Evolutionary conservation across 2,329 filamentous ascomycete genomes (phyloP).

Genomic region (Talaromyces sp.): DNA sequence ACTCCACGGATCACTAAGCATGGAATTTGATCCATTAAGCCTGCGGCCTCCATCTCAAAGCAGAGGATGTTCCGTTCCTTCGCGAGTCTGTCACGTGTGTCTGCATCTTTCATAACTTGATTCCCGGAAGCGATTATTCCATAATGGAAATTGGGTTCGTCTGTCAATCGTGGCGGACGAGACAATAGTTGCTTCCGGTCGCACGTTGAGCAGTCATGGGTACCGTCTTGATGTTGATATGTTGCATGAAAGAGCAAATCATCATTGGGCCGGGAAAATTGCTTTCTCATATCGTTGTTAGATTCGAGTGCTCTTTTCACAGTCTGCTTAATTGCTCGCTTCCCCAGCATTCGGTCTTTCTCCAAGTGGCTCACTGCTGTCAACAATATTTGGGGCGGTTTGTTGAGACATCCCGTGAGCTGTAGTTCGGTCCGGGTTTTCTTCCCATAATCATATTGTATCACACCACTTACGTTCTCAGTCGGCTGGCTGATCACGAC

Average conservation of each 20-base stretch:
- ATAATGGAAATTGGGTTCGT: slow-evolving; percentile 14
- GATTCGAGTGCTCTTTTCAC: background rate
- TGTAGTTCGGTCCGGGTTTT: background rate
- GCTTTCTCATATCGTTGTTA: background rate
- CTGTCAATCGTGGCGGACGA: background rate
- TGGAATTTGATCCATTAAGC: slow-evolving; percentile 12
- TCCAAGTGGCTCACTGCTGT: slow-evolving; percentile 4
- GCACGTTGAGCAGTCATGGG: background rate
- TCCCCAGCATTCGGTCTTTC: background rate
- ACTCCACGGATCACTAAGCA: slow-evolving; percentile 16
- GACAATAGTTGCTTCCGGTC: background rate
- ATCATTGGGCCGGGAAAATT: background rate
- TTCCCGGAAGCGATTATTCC: slow-evolving; percentile 21
- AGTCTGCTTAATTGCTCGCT: background rate
- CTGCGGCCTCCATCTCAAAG: slow-evolving; percentile 13
- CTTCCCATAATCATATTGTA: slow-evolving; percentile 9
- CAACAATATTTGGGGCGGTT: slow-evolving; percentile 10
- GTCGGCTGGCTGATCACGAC: slow-evolving; percentile 2
- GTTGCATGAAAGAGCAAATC: background rate
- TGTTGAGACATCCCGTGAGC: slow-evolving; percentile 10
- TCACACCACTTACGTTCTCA: background rate
- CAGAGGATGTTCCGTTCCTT: background rate
- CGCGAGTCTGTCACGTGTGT: slow-evolving; percentile 11
- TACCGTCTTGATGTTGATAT: background rate
- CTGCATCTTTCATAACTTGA: slow-evolving; percentile 19